Evolutionary conservation across 2,329 filamentous ascomycete genomes (phyloP), one percentile per base, ranked within the genome.

Genomic region (Phialocephala sp.): DNA sequence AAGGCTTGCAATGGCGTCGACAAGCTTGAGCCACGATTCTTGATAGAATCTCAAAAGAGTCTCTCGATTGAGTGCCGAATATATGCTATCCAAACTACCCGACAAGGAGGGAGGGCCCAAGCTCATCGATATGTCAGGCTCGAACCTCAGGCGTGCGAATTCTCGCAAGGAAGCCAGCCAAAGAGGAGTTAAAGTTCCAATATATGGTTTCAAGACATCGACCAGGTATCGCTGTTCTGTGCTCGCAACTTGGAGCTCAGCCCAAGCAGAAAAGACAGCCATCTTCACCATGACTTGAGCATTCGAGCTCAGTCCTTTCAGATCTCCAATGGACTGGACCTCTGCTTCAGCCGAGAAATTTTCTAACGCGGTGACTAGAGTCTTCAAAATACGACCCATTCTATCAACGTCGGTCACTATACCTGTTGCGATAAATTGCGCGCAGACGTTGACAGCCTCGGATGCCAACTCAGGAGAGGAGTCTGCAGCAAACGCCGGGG

Each of bases 201-300:
- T 92, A 75, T 98, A 93, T 52, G 95, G 94, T 73, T 91, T 92
- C 60, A 99, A 83, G 12, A 99, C 94, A 69, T 95, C 89, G 20
- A 92, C 86, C 18, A 99, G 83, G 75, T 99, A 98, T 60, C 88
- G 89, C 72, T 98, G 94, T 75, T 98, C 94, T 4, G 88, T 89
- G 79, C 94, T 98, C 32, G 95, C 93, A 68, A 99, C 94, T 79
- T 99, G 95, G 37, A 99, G 84, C 76, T 97, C 93, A 4, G 95
- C 96, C 95, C 95, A 99, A 0, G 94, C 95, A 1, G 94, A 95
- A 77, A 97, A 97, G 1, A 99, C 91, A 0, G 95, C 91, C 87
- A 98, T 95, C 78, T 97, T 97, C 63, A 99, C 93, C 95, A 99
- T 99, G 58, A 97, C 93, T 75, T 96, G 92, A 0, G 95, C 94